These are phyloP conservation scores for Gossypium armourianum DNA, from an alignment of 441 rosid genomes.

Conservation along the genomic window DNA sequence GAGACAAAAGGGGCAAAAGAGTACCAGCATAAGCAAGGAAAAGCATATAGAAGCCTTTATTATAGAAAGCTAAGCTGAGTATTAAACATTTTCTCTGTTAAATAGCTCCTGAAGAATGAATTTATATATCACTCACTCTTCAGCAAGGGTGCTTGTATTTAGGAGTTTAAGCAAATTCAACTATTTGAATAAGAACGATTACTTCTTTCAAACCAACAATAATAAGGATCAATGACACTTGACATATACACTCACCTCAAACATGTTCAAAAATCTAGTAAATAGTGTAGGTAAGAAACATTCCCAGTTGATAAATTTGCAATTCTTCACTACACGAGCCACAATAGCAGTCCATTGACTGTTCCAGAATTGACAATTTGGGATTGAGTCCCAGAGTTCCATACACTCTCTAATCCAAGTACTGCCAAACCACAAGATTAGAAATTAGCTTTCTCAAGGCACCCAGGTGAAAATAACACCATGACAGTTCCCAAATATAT, in stretches of 20 bases:
- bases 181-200: not conserved
- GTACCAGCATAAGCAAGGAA: not conserved
- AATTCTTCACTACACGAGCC: constrained; percentile 82
- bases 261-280: constrained; percentile 79
- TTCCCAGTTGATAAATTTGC: constrained; percentile 71
- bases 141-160: not conserved
- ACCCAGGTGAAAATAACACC: constrained; percentile 19
- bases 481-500: constrained; percentile 17
- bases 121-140: not conserved
- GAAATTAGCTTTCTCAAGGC: constrained; percentile 13
- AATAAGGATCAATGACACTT: not conserved
- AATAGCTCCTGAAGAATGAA: not conserved
- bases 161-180: constrained; percentile 3
- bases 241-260: constrained; percentile 61
- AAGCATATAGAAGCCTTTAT: not conserved
- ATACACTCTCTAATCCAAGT: constrained; percentile 62
- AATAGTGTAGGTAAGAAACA: constrained; percentile 63
- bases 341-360: constrained; percentile 86
- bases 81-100: not conserved
- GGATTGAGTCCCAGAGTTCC: constrained; percentile 81
- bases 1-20: not conserved
- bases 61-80: not conserved
- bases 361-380: constrained; percentile 98
- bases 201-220: constrained; percentile 6
- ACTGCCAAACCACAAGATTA: constrained; percentile 40